A percentile compares a stretch with the other conserved stretches of the same genome.
phyloP scores from a whole-genome alignment of 768 basidiomycete genomes.

The Candolleomyces efflorescens region DNA sequence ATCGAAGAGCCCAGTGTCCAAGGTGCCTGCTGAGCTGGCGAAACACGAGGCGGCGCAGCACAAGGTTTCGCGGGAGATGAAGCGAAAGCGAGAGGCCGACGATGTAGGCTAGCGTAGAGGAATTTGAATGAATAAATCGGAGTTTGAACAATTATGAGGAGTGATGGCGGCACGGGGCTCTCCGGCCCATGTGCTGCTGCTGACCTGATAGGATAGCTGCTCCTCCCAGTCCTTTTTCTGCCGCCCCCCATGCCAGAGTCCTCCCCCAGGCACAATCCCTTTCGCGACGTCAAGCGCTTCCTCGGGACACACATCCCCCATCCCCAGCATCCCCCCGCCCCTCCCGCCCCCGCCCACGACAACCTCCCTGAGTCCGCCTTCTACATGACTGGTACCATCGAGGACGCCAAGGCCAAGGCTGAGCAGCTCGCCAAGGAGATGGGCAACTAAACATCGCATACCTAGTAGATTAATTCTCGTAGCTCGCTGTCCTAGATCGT shows the following conservation, averaged over 20 bases:
- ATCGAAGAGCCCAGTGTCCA: slow-evolving; percentile 89
- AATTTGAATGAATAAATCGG: too few relatives aligned
- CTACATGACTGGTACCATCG: slow-evolving; percentile 75
- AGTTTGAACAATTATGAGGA: neutral
- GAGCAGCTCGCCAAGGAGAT: slow-evolving; percentile 97
- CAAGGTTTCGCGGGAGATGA: slow-evolving; percentile 91
- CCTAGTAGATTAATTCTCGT: slow-evolving; percentile 8
- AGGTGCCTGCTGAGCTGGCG: slow-evolving; percentile 82
- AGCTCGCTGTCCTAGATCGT: slow-evolving; percentile 12
- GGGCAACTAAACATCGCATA: slow-evolving; percentile 37
- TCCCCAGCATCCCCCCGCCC: slow-evolving; percentile 71
- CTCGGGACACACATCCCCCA: slow-evolving; percentile 88
- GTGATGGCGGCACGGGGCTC: neutral
- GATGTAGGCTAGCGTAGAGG: slow-evolving; percentile 65
- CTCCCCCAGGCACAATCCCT: slow-evolving; percentile 56
- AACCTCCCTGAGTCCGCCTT: too few relatives aligned
- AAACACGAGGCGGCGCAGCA: slow-evolving; percentile 92
- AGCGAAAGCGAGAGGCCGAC: slow-evolving; percentile 84
- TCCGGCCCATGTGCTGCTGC: neutral
- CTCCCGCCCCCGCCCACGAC: too few relatives aligned
- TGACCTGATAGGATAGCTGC: neutral
- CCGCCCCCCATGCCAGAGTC: slow-evolving; percentile 16
- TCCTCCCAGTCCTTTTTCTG: too few relatives aligned
- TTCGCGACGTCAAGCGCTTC: slow-evolving; percentile 93
- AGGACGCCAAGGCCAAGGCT: slow-evolving; percentile 96